These are phyloP conservation scores for Fusarium anthophilum DNA, from an alignment of 2,329 filamentous ascomycete genomes.

Conservation along the genomic window DNA sequence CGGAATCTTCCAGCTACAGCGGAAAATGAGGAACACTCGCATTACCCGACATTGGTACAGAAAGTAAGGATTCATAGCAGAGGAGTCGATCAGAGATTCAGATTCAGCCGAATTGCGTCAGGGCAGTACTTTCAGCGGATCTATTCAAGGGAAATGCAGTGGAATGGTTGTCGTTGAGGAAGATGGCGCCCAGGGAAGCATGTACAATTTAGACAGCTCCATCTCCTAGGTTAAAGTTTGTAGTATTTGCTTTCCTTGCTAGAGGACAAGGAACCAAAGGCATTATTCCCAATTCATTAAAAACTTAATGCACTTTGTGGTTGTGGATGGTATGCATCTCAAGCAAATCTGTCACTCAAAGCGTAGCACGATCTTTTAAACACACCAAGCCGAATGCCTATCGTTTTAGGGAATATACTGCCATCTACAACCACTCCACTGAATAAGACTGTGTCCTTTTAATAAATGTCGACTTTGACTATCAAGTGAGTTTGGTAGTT, in stretches of 20 bases:
- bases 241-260: background rate
- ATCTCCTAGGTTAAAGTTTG: constrained; percentile 8
- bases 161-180: background rate
- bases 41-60: constrained; percentile 68
- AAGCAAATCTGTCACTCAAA: background rate
- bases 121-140: background rate
- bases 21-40: constrained; percentile 74
- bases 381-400: background rate
- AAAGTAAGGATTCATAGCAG: constrained; percentile 51
- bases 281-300: background rate
- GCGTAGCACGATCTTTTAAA: background rate
- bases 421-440: too few species aligned
- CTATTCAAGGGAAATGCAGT: background rate
- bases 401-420: background rate
- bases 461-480: background rate
- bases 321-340: background rate
- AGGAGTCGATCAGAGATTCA: background rate
- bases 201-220: background rate
- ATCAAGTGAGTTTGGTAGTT: background rate
- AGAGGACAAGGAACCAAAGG: background rate
- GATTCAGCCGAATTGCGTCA: background rate
- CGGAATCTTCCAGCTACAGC: constrained; percentile 78
- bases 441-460: background rate
- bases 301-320: background rate
- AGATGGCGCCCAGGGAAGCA: background rate